These are phyloP conservation scores for Stenocarpella maydis DNA, from an alignment of 2,329 filamentous ascomycete genomes.

Conservation along the genomic window DNA sequence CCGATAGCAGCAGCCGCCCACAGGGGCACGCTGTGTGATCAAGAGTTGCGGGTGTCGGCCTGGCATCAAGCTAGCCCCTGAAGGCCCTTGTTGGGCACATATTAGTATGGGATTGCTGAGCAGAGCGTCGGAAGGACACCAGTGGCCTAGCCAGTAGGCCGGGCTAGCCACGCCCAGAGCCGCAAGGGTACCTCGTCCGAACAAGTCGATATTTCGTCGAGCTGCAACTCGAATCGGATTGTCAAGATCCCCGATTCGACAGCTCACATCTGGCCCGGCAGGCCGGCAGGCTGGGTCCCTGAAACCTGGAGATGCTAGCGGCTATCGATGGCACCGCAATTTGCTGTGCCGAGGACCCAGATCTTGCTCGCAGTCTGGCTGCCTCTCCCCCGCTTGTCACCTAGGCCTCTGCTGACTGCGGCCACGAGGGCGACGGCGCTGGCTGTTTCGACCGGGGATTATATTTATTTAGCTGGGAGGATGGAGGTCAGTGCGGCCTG, in stretches of 20 bases:
- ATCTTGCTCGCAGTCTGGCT: not conserved
- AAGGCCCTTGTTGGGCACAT: constrained; percentile 8
- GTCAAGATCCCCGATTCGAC: constrained; percentile 33
- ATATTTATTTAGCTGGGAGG: constrained; percentile 15
- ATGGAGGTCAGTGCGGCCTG: constrained; percentile 22
- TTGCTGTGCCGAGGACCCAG: not conserved
- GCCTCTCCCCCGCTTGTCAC: too few species aligned
- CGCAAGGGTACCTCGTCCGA: constrained; percentile 8
- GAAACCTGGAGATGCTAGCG: constrained; percentile 17
- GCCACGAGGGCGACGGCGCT: not conserved
- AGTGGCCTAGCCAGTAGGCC: not conserved
- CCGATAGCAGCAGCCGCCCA: not conserved
- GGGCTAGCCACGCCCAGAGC: not conserved
- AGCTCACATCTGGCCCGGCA: constrained; percentile 30
- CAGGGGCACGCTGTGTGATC: constrained; percentile 1
- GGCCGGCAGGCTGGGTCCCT: constrained; percentile 15
- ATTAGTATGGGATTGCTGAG: not conserved
- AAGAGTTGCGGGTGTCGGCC: not conserved
- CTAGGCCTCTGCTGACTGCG: not conserved
- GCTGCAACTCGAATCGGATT: constrained; percentile 13
- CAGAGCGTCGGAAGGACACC: not conserved
- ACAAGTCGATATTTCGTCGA: constrained; percentile 13
- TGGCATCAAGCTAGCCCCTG: constrained; percentile 10
- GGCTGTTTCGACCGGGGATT: constrained; percentile 1
- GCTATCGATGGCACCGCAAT: constrained; percentile 9